These are phyloP conservation scores for Aspergillus cavernicola DNA, from an alignment of 495 filamentous ascomycete genomes.

Conservation along the genomic window DNA sequence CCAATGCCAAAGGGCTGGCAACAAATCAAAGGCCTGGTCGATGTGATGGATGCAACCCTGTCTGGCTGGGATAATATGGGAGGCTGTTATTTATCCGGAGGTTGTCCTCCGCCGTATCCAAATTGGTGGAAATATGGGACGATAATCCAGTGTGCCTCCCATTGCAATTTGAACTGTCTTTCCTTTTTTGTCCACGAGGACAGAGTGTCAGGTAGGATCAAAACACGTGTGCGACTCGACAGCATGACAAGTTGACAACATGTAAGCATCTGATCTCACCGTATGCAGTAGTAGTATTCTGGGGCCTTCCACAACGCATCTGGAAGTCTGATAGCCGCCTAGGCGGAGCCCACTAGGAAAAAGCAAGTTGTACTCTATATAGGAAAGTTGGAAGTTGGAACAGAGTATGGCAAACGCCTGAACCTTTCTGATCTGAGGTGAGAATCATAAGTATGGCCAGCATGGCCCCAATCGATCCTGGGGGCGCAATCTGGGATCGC, in stretches of 20 bases:
- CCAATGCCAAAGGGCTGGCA: slow-evolving; percentile 24
- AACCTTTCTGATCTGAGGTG: not conserved
- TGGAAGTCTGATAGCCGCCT: slow-evolving; percentile 10
- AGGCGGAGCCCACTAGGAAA: not conserved
- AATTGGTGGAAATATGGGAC: slow-evolving; percentile 8
- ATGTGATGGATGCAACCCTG: slow-evolving; percentile 22
- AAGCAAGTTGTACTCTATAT: slow-evolving; percentile 1
- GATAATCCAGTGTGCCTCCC: not conserved
- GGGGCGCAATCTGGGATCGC: not conserved
- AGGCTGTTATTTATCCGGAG: slow-evolving; percentile 18
- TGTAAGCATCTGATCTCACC: slow-evolving; percentile 4
- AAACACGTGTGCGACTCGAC: slow-evolving; percentile 5
- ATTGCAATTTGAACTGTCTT: not conserved
- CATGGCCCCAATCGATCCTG: slow-evolving; percentile 3
- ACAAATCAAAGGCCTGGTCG: slow-evolving; percentile 19
- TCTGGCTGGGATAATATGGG: slow-evolving; percentile 9
- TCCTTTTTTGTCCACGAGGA: not conserved
- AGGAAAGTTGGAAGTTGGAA: not conserved
- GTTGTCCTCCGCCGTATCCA: slow-evolving; percentile 10
- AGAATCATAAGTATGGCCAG: slow-evolving; percentile 1
- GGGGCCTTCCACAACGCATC: slow-evolving; percentile 11
- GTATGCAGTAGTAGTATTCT: not conserved
- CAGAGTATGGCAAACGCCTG: slow-evolving; percentile 1
- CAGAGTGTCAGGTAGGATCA: not conserved
- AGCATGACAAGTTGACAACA: not conserved